Evolutionary conservation across 257 asterid species (phyloP).

Genomic region (Handroanthus guayacan): DNA sequence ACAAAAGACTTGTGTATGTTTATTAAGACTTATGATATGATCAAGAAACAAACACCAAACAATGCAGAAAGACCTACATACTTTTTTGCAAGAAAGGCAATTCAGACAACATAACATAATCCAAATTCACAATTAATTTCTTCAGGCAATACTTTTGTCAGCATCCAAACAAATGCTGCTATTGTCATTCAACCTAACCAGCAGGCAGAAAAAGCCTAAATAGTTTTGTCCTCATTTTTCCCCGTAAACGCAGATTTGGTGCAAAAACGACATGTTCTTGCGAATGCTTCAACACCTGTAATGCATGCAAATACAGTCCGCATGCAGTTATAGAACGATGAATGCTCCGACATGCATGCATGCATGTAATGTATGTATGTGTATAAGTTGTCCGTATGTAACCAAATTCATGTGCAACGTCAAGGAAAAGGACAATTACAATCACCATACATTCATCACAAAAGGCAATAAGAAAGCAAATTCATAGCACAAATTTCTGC

Average conservation of each 20-base stretch:
- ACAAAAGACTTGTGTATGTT: too few species aligned
- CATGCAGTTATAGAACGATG: neutral
- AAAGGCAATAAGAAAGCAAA: neutral
- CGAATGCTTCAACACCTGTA: slow-evolving; percentile 19
- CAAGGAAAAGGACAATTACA: neutral
- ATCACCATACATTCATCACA: neutral
- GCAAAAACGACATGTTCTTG: neutral
- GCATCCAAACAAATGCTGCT: neutral
- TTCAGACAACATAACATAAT: neutral
- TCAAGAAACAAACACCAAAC: neutral
- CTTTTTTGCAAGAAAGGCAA: neutral
- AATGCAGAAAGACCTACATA: neutral
- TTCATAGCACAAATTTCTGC: neutral
- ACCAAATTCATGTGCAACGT: neutral
- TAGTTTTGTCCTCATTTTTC: neutral
- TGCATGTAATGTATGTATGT: too few species aligned
- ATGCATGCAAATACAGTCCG: slow-evolving; percentile 3
- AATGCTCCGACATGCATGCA: neutral
- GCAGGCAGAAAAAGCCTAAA: neutral
- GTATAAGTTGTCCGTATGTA: neutral
- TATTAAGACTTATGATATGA: neutral
- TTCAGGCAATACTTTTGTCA: neutral
- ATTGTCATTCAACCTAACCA: slow-evolving; percentile 17
- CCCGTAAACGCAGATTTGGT: neutral
- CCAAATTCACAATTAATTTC: neutral